These are phyloP conservation scores for Podosphaera fusca DNA, from an alignment of 2,329 filamentous ascomycete species.

Conservation along the genomic window DNA sequence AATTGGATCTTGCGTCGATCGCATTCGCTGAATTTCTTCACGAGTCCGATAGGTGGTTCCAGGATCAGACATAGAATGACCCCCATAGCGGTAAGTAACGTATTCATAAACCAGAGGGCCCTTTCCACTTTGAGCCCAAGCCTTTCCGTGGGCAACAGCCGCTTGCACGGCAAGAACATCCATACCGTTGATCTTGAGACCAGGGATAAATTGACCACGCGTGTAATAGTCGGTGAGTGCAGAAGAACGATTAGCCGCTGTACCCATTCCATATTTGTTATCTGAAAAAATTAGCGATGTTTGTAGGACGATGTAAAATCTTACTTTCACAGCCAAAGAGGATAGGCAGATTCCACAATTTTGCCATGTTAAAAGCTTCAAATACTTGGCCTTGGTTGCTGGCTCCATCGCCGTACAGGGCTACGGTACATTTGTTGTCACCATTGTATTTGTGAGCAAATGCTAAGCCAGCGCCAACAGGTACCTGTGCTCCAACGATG, in stretches of 20 bases:
- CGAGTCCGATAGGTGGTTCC: constrained; percentile 97
- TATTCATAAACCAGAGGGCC: constrained; percentile 94
- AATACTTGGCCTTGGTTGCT: constrained; percentile 99
- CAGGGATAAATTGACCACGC: constrained; percentile 97
- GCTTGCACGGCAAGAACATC: constrained; percentile 95
- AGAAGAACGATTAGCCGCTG: constrained; percentile 76
- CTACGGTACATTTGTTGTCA: constrained; percentile 65
- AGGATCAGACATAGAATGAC: constrained; percentile 98
- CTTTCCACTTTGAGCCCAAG: constrained; percentile 62
- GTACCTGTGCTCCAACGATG: constrained; percentile 96
- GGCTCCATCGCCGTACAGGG: constrained; percentile 93
- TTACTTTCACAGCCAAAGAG: constrained; percentile 96
- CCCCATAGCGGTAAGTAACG: constrained; percentile 97
- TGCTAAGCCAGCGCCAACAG: constrained; percentile 84
- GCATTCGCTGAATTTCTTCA: constrained; percentile 99
- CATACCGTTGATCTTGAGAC: constrained; percentile 99
- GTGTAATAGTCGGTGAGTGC: constrained; percentile 99
- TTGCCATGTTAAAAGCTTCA: constrained; percentile 99
- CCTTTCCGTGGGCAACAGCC: constrained; percentile 80
- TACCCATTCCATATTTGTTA: constrained; percentile 99
- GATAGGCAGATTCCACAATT: constrained; percentile 89
- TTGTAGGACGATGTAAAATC: constrained; percentile 18
- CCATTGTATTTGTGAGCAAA: constrained; percentile 91
- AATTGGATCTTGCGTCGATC: constrained; percentile 94
- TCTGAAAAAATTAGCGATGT: constrained; percentile 27